phyloP scores from a whole-genome alignment of 2,329 filamentous ascomycete genomes.

The Stagonosporopsis tanaceti region DNA sequence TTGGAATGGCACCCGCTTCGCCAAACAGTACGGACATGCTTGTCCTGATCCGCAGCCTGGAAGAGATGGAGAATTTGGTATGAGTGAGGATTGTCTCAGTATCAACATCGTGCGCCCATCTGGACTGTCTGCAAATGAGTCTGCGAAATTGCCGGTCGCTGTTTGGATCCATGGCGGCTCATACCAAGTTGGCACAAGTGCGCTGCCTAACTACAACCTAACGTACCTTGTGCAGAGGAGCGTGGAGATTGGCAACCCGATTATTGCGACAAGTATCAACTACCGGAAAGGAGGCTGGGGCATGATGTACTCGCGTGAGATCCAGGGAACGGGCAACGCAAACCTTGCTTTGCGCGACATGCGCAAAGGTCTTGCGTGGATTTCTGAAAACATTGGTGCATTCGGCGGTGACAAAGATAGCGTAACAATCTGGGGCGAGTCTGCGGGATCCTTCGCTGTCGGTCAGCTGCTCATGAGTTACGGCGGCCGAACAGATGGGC shows the following conservation, averaged over 20 bases:
- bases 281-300: conserved; percentile 71
- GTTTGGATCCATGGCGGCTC: conserved; percentile 67
- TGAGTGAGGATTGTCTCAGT: conserved; percentile 67
- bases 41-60: conserved; percentile 48
- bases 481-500: conserved; percentile 43
- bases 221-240: conserved; percentile 63
- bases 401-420: conserved; percentile 54
- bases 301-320: conserved; percentile 65
- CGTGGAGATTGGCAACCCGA: conserved; percentile 48
- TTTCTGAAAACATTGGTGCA: conserved; percentile 53
- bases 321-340: conserved; percentile 57
- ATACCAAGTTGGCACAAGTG: conserved; percentile 55
- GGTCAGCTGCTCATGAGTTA: conserved; percentile 48
- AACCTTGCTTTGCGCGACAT: conserved; percentile 52
- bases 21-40: conserved; percentile 52
- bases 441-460: conserved; percentile 54
- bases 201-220: conserved; percentile 66
- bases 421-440: conserved; percentile 58
- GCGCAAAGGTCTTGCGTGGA: conserved; percentile 57
- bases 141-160: conserved; percentile 60
- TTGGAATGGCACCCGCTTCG: conserved; percentile 51
- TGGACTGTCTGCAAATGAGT: conserved; percentile 49
- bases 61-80: conserved; percentile 45
- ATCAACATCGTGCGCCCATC: conserved; percentile 68
- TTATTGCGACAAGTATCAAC: conserved; percentile 49